Evolutionary conservation across 345 rosid species (phyloP), one percentile per base, ranked within the genome.

Genomic region (Draba incana): DNA sequence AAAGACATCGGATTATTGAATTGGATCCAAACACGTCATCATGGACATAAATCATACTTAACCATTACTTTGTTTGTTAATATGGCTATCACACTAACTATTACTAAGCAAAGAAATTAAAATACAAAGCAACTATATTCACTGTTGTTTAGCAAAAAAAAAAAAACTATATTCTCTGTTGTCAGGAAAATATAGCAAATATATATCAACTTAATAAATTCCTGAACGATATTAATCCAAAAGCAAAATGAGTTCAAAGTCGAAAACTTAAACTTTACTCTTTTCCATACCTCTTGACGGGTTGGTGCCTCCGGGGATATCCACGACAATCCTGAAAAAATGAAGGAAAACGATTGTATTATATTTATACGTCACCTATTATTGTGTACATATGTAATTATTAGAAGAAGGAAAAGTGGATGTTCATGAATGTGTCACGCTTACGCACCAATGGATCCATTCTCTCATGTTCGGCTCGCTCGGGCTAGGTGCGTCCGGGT

Each of bases 401-500:
- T 2, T 39, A 35, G 55, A 69, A 39, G 10, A 50, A 23, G 28
- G 20, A 16, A 45, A 46, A 20, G 1, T n/a, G 24, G 6, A 11
- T 25, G 31, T 50, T 38, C 12, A 14, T 45, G 38, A 51, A 20
- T 52, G 20, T 0, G 25, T 55, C 52, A 72, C 41, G 37, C 16
- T n/a, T 30, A 67, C 76, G 3, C n/a, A 92, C 98, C 98, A 92
- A 49, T 92, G 98, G 64, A 86, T 78, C 96, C 92, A 87, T 68
- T 92, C 98, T 62, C 98, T 76, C 90, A 84, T 74, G 79, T 69
- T 78, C 2, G 98, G 98, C 70, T 89, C 96, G 61, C 98, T 87
- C 8, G 98, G 98, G 50, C 96, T 89, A 4, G 98, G 98, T 23
- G 98, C 98, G 67, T 92, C 98, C 46, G 98, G 96, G 69, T 92